A percentile compares a stretch with the other conserved stretches of the same genome.
Conservation (phyloP, 257 asterid species). For the Fraxinus excelsior region DNA sequence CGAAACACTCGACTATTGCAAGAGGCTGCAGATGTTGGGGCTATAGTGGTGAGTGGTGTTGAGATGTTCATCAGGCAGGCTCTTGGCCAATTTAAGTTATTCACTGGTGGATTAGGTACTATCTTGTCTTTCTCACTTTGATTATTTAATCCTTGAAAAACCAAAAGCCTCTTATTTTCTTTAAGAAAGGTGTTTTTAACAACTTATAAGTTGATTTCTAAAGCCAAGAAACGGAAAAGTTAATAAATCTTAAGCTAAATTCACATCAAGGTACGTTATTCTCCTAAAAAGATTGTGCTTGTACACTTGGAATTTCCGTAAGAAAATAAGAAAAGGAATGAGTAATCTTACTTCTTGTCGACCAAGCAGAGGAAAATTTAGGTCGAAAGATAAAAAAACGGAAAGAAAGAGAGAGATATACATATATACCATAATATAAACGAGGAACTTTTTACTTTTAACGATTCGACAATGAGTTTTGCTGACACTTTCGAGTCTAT, state of each 20-base stretch:
- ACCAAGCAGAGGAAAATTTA: neutral
- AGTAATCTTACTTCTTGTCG: neutral
- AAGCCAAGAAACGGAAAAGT: neutral
- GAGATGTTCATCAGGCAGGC: slow-evolving; percentile 83
- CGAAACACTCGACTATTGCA: slow-evolving; percentile 58
- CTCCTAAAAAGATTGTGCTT: neutral
- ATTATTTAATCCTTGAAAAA: neutral
- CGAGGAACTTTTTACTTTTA: neutral
- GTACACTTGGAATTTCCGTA: neutral
- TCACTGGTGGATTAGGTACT: slow-evolving; percentile 68
- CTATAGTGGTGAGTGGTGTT: slow-evolving; percentile 65
- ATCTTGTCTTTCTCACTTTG: slow-evolving; percentile 3
- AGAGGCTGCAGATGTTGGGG: slow-evolving; percentile 75
- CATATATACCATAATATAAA: neutral
- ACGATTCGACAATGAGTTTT: neutral
- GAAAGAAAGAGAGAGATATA: neutral
- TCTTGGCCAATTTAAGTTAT: slow-evolving; percentile 59
- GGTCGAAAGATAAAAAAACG: neutral
- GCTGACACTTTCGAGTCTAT: neutral
- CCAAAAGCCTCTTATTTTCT: neutral
- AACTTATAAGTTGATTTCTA: neutral
- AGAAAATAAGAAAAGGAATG: too few relatives aligned
- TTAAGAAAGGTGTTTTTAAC: neutral
- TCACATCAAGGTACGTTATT: neutral
- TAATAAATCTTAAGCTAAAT: neutral